phyloP scores from a whole-genome alignment of 106 monocot genomes.

The Hemerocallis citrina region DNA sequence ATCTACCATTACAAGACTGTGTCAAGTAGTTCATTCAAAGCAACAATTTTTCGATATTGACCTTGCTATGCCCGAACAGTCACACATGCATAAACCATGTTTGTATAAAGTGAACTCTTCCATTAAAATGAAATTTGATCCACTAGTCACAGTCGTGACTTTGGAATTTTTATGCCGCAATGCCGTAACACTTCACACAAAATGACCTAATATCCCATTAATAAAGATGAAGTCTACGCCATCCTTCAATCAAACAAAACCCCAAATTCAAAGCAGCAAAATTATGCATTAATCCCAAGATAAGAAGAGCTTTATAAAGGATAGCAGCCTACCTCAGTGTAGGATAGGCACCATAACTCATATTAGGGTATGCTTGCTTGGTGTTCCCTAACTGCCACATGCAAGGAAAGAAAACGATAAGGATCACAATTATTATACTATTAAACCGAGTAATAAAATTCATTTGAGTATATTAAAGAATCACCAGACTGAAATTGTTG shows the following conservation, averaged over 20 bases:
- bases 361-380: slow-evolving; percentile 20
- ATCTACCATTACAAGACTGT: too few species aligned
- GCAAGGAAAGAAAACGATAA: not conserved
- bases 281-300: not conserved
- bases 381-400: slow-evolving; percentile 39
- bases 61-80: not conserved
- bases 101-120: not conserved
- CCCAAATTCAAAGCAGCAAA: not conserved
- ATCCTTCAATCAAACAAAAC: not conserved
- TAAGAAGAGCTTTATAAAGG: not conserved
- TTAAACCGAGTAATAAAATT: not conserved
- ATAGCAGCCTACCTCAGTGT: slow-evolving; percentile 32
- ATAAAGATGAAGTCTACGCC: not conserved
- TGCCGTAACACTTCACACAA: not conserved
- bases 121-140: not conserved
- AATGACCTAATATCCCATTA: not conserved
- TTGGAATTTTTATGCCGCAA: not conserved
- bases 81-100: not conserved
- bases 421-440: not conserved
- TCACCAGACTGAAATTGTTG: slow-evolving; percentile 45
- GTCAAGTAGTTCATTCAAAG: too few species aligned
- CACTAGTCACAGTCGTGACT: not conserved
- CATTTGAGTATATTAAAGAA: not conserved
- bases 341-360: slow-evolving; percentile 34
- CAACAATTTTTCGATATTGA: not conserved